These are phyloP conservation scores for Galeopsis tetrahit DNA, from an alignment of 257 asterid genomes.

Conservation along the genomic window DNA sequence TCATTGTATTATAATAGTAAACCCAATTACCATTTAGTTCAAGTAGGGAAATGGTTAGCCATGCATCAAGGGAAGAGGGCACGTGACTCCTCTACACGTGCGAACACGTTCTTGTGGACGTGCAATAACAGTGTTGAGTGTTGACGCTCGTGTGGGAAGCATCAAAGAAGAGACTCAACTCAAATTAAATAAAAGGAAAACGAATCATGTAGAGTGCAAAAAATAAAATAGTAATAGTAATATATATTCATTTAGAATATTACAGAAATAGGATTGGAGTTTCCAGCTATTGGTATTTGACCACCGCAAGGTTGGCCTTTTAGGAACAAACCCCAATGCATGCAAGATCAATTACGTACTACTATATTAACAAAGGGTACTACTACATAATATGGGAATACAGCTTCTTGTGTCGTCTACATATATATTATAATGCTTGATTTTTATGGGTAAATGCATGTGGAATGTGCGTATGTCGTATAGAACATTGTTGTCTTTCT, in stretches of 20 bases:
- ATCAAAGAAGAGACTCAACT: conserved; percentile 41
- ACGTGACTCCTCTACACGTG: conserved; percentile 60
- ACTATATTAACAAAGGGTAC: conserved; percentile 27
- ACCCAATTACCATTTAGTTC: background rate
- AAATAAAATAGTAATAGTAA: background rate
- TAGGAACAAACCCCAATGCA: conserved; percentile 37
- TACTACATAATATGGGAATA: conserved; percentile 3
- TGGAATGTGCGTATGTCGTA: background rate
- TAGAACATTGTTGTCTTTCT: background rate
- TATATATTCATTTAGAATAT: background rate
- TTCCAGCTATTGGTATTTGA: conserved; percentile 54
- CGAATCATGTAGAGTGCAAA: conserved; percentile 1
- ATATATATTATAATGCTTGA: background rate
- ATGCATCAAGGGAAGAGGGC: conserved; percentile 44
- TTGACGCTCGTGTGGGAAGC: conserved; percentile 64
- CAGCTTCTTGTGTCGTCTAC: background rate
- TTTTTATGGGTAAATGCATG: background rate
- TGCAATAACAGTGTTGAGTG: conserved; percentile 27
- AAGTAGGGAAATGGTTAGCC: conserved; percentile 13
- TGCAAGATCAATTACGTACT: conserved; percentile 26
- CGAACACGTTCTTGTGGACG: conserved; percentile 54
- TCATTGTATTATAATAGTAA: background rate
- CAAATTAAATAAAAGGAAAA: background rate
- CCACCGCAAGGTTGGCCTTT: conserved; percentile 41
- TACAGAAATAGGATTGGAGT: conserved; percentile 35